These are phyloP conservation scores for Quercus rubra DNA, from an alignment of 306 rosid species.

Conservation along the genomic window DNA sequence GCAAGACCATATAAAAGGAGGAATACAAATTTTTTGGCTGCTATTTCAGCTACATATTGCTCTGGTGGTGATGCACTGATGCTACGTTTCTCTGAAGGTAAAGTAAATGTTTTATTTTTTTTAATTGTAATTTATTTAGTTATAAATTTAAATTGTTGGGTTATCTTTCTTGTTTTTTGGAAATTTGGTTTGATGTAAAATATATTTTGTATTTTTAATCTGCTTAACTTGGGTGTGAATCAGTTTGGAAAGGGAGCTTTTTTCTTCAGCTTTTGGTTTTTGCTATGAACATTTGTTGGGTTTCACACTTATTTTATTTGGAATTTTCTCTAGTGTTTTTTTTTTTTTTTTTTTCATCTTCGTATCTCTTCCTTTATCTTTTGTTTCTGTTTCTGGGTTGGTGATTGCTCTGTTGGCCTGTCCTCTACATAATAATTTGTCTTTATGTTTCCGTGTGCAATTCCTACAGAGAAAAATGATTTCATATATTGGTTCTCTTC, in stretches of 20 bases:
- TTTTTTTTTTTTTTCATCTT: constrained; percentile 26
- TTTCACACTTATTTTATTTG: constrained; percentile 17
- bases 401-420: constrained; percentile 8
- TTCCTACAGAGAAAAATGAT: background rate
- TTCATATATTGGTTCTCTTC: background rate
- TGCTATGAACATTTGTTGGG: constrained; percentile 20
- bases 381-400: constrained; percentile 6
- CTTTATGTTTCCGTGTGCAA: background rate
- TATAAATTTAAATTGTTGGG: background rate
- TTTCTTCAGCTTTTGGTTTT: constrained; percentile 19
- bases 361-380: constrained; percentile 26
- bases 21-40: background rate
- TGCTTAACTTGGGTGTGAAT: constrained; percentile 13
- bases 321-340: constrained; percentile 21
- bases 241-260: constrained; percentile 3
- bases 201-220: background rate
- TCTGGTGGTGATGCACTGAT: constrained; percentile 8
- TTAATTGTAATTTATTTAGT: background rate
- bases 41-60: constrained; percentile 10
- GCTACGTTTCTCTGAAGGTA: background rate
- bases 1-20: background rate
- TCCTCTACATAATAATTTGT: background rate
- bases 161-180: background rate
- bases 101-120: background rate
- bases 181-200: constrained; percentile 2